phyloP scores from a whole-genome alignment of 768 basidiomycete species.

The Suillus americanus region DNA sequence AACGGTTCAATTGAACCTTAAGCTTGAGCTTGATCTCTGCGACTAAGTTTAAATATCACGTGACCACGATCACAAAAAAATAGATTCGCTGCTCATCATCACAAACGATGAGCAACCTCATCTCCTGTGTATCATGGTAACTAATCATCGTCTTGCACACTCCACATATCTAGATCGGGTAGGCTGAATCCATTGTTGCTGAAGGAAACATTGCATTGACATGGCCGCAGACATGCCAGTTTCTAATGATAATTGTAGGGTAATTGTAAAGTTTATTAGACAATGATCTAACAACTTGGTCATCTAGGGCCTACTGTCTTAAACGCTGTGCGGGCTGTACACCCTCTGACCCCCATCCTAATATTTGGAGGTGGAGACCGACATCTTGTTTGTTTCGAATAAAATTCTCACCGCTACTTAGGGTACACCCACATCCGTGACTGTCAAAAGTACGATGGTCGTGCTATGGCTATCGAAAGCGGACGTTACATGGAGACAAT shows the following conservation, averaged over 20 bases:
- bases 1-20: too few relatives aligned
- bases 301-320: conserved; percentile 67
- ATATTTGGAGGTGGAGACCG: conserved; percentile 66
- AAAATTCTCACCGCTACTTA: conserved; percentile 12
- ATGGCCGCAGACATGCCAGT: conserved; percentile 68
- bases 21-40: too few relatives aligned
- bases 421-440: conserved; percentile 82
- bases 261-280: background rate
- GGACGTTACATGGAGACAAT: conserved; percentile 93
- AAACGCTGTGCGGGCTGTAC: conserved; percentile 68
- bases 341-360: conserved; percentile 74
- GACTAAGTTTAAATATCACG: background rate
- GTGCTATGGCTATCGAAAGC: conserved; percentile 77
- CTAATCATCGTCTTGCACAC: too few relatives aligned
- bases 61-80: background rate
- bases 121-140: conserved; percentile 68
- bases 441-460: conserved; percentile 65
- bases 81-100: background rate
- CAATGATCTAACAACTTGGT: background rate
- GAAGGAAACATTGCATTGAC: background rate
- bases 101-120: conserved; percentile 65
- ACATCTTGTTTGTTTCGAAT: background rate
- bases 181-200: conserved; percentile 15
- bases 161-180: too few relatives aligned
- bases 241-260: conserved; percentile 60